Evolutionary conservation across 2,329 filamentous ascomycete species (phyloP).

Genomic region (Fusarium oxysporum): DNA sequence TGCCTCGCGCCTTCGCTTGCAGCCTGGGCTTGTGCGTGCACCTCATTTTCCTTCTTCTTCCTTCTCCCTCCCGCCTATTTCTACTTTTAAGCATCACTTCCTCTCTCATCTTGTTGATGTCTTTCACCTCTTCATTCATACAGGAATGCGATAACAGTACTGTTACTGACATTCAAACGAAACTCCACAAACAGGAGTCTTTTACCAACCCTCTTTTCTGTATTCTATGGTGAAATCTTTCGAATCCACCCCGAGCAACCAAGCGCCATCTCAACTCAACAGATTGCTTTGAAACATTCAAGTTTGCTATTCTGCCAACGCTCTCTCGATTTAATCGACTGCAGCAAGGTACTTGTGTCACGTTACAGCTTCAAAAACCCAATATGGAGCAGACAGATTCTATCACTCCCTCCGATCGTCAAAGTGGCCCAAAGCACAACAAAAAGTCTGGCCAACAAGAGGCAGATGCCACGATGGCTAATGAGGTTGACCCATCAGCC

Average conservation of each 20-base stretch:
- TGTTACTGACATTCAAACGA: not conserved
- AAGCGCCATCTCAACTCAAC: not conserved
- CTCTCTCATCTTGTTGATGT: not conserved
- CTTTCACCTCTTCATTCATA: not conserved
- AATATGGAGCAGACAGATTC: conserved; percentile 39
- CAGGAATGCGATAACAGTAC: not conserved
- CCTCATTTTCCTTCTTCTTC: not conserved
- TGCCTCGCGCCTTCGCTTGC: not conserved
- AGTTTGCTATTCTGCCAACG: not conserved
- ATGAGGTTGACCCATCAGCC: conserved; percentile 16
- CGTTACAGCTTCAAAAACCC: not conserved
- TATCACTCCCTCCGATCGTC: conserved; percentile 33
- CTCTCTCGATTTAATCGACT: not conserved
- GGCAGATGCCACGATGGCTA: conserved; percentile 18
- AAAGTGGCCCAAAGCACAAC: conserved; percentile 23
- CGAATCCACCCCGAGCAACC: not conserved
- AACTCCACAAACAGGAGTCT: not conserved
- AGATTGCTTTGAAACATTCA: not conserved
- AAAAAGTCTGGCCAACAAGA: conserved; percentile 34
- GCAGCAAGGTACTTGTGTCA: not conserved
- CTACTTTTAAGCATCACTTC: not conserved
- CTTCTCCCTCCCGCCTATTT: not conserved
- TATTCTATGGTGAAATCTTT: not conserved
- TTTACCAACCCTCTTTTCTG: not conserved
- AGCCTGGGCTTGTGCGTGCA: not conserved